These are phyloP conservation scores for Lactifluus pinguis DNA, from an alignment of 768 basidiomycete species.

Conservation along the genomic window DNA sequence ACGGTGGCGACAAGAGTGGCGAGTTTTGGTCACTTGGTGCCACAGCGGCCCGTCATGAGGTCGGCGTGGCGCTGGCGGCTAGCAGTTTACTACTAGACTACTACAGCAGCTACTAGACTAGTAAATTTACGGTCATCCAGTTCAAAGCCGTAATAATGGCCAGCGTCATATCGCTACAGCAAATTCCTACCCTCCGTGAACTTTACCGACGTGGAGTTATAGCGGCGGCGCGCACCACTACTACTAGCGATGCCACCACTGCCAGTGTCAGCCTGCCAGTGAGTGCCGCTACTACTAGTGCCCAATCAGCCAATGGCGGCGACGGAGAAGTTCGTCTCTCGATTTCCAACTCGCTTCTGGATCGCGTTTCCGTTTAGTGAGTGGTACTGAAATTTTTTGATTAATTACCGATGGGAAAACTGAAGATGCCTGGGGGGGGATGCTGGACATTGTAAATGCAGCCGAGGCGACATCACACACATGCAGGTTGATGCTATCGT, in stretches of 20 bases:
- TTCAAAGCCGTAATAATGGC: not conserved
- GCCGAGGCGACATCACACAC: conserved; percentile 73
- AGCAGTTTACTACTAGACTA: too few species aligned
- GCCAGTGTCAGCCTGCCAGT: too few species aligned
- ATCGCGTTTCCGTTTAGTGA: conserved; percentile 62
- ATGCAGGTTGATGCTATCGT: conserved; percentile 67
- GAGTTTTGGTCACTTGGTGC: too few species aligned
- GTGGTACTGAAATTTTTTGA: conserved; percentile 19
- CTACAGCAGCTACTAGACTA: too few species aligned
- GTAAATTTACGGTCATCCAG: too few species aligned
- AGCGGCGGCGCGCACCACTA: not conserved
- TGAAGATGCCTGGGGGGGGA: too few species aligned
- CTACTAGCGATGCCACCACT: not conserved
- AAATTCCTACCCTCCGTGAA: conserved; percentile 48
- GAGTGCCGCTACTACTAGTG: too few species aligned
- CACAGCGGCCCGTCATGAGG: too few species aligned
- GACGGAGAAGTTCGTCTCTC: conserved; percentile 30
- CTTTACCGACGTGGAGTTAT: conserved; percentile 41
- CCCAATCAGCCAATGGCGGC: not conserved
- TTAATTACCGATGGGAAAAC: too few species aligned
- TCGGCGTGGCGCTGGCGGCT: too few species aligned
- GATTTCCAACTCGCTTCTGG: conserved; percentile 33
- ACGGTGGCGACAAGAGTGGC: too few species aligned
- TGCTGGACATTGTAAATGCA: conserved; percentile 21
- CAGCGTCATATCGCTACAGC: conserved; percentile 27